phyloP scores from a whole-genome alignment of 2,329 filamentous ascomycete species.

The Arachnomyces sp. region DNA sequence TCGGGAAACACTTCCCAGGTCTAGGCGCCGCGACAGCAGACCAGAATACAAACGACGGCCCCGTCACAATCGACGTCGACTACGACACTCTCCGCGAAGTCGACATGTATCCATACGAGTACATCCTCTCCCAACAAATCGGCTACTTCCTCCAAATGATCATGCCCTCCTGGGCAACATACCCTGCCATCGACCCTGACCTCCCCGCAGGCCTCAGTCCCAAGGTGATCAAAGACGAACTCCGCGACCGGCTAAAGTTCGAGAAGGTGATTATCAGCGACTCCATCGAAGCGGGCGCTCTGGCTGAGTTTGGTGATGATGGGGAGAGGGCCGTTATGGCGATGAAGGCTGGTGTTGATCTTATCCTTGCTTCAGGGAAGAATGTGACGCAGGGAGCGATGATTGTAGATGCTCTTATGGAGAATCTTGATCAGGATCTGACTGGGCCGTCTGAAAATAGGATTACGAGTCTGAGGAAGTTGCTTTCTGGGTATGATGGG shows the following conservation, averaged over 20 bases:
- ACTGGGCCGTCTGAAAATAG: too few species aligned
- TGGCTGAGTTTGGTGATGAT: conserved; percentile 19
- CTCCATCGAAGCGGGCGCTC: conserved; percentile 23
- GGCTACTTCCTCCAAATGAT: conserved; percentile 17
- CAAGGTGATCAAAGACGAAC: conserved; percentile 20
- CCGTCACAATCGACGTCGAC: conserved; percentile 20
- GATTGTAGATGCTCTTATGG: conserved; percentile 15
- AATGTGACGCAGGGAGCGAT: conserved; percentile 23
- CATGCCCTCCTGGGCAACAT: conserved; percentile 26
- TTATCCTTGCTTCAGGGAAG: conserved; percentile 20
- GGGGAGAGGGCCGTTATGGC: conserved; percentile 18
- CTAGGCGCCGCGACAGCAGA: conserved; percentile 17
- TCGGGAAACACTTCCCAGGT: conserved; percentile 26
- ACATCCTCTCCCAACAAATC: conserved; percentile 17
- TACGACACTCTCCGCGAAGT: conserved; percentile 16
- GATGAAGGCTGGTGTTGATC: conserved; percentile 22
- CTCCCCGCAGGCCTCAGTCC: conserved; percentile 22
- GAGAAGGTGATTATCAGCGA: conserved; percentile 24
- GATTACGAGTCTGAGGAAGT: too few species aligned
- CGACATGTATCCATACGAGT: conserved; percentile 19
- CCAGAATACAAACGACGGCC: conserved; percentile 21
- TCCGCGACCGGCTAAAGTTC: conserved; percentile 20
- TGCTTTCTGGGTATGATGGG: too few species aligned
- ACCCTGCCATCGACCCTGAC: conserved; percentile 20
- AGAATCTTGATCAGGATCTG: conserved; percentile 1